Percentiles rank a stretch among this genome's conserved stretches.
These are phyloP conservation scores for Clavaria fumosa DNA, from an alignment of 768 basidiomycete species.

Conservation along the genomic window DNA sequence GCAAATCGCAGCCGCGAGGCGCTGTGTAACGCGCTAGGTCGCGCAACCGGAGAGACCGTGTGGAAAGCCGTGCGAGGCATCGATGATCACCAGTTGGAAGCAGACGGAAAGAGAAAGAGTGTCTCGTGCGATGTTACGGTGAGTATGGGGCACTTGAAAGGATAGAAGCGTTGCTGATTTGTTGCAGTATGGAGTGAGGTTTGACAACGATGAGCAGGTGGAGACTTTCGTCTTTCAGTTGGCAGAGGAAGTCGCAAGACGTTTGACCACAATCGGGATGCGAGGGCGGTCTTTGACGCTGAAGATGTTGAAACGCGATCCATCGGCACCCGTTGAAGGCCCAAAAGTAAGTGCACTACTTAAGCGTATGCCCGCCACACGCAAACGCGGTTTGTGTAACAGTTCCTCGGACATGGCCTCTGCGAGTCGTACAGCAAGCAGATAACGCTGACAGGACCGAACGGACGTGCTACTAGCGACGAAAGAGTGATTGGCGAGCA, in stretches of 20 bases:
- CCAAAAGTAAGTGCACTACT: constrained; percentile 75
- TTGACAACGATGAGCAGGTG: constrained; percentile 68
- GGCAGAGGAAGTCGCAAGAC: constrained; percentile 57
- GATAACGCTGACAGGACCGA: constrained; percentile 36
- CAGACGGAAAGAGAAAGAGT: constrained; percentile 75
- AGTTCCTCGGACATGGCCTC: constrained; percentile 87
- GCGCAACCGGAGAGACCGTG: constrained; percentile 67
- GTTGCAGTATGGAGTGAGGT: constrained; percentile 97
- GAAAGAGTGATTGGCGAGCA: constrained; percentile 53
- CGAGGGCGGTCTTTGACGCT: constrained; percentile 64
- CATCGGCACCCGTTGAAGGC: constrained; percentile 73
- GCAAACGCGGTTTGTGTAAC: constrained; percentile 3
- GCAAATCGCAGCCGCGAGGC: constrained; percentile 42
- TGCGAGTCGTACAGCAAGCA: constrained; percentile 78
- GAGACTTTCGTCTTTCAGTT: constrained; percentile 65
- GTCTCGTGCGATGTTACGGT: constrained; percentile 95
- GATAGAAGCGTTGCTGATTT: too few relatives aligned
- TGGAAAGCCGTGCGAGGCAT: constrained; percentile 75
- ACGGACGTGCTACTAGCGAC: constrained; percentile 62
- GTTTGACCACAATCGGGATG: constrained; percentile 54
- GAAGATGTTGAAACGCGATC: constrained; percentile 80
- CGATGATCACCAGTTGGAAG: constrained; percentile 66
- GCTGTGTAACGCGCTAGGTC: constrained; percentile 64
- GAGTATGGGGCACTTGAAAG: constrained; percentile 18
- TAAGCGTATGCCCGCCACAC: too few relatives aligned